phyloP scores from a whole-genome alignment of 1,284 basidiomycete genomes.

The Malassezia furfur region DNA sequence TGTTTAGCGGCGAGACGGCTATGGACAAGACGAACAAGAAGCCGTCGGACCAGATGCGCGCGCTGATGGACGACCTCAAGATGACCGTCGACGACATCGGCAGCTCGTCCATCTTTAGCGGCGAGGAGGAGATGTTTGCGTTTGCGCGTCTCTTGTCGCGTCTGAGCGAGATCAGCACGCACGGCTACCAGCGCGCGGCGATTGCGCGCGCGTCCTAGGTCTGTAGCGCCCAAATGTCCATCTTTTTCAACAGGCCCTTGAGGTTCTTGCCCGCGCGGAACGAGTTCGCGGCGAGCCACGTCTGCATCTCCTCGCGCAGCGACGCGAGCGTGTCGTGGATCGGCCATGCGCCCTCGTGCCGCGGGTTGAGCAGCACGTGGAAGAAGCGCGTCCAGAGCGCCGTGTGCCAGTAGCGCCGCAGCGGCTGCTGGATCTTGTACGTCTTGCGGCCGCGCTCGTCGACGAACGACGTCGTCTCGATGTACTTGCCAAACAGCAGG shows the following conservation, averaged over 20 bases:
- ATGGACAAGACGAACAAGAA: conserved; percentile 11
- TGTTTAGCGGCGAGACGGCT: conserved; percentile 29
- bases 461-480: conserved; percentile 26
- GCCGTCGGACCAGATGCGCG: conserved; percentile 36
- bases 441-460: conserved; percentile 8
- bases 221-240: conserved; percentile 37
- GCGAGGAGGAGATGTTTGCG: conserved; percentile 46
- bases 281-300: conserved; percentile 61
- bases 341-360: conserved; percentile 57
- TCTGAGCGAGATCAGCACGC: conserved; percentile 42
- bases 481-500: conserved; percentile 91
- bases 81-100: conserved; percentile 43
- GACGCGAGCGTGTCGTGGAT: conserved; percentile 60
- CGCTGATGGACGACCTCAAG: conserved; percentile 43
- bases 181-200: conserved; percentile 22
- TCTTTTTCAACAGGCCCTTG: conserved; percentile 40
- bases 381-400: conserved; percentile 78
- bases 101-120: conserved; percentile 42
- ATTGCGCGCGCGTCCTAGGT: background rate
- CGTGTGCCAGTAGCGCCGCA: conserved; percentile 92
- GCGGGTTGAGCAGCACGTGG: conserved; percentile 67
- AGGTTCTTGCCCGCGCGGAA: conserved; percentile 62
- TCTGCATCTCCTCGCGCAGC: conserved; percentile 71
- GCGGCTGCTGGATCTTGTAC: conserved; percentile 54
- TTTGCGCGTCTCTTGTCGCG: conserved; percentile 45